Percentiles rank a stretch among this genome's conserved stretches.
Evolutionary conservation across 1,139 yeast species (phyloP).

Genomic region (Suhomyces guaymorum): DNA sequence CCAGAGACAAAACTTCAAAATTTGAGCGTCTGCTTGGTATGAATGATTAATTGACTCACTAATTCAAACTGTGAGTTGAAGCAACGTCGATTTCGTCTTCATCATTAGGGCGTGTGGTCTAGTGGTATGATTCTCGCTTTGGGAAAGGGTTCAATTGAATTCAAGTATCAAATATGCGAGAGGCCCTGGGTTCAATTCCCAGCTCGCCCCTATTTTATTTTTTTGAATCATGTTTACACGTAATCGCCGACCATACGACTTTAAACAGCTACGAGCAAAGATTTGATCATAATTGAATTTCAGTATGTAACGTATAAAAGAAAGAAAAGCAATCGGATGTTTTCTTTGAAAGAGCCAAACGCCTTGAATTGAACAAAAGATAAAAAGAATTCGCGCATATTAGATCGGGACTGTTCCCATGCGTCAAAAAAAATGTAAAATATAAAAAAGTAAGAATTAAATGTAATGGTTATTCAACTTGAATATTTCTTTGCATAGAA

Average conservation of each 20-base stretch:
- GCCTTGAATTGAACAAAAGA: constrained; percentile 4
- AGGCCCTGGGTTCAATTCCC: constrained; percentile 40
- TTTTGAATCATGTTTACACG: constrained; percentile 1
- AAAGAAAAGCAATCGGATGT: neutral
- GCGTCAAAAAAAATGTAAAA: no score
- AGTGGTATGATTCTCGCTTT: constrained; percentile 23
- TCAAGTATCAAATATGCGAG: constrained; percentile 29
- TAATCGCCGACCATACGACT: no score
- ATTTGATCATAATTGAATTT: no score
- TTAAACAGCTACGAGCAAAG: no score
- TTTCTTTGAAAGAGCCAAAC: constrained; percentile 2
- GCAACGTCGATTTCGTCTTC: no score
- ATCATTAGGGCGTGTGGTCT: constrained; percentile 19
- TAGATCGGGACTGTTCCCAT: no score
- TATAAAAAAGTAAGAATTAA: no score
- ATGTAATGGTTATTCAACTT: constrained; percentile 38
- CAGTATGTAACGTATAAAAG: no score
- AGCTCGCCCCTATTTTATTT: constrained; percentile 28
- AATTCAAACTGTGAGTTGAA: no score
- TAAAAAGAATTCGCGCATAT: neutral
- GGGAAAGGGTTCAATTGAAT: constrained; percentile 11
- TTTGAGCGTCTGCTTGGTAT: no score
- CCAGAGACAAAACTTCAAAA: no score
- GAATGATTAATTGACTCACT: no score
- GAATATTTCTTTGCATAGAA: constrained; percentile 36